A percentile compares a stretch with the other conserved stretches of the same genome.
Conservation (phyloP, 805 yeast species). For the Sugiyamaella smithiae region DNA sequence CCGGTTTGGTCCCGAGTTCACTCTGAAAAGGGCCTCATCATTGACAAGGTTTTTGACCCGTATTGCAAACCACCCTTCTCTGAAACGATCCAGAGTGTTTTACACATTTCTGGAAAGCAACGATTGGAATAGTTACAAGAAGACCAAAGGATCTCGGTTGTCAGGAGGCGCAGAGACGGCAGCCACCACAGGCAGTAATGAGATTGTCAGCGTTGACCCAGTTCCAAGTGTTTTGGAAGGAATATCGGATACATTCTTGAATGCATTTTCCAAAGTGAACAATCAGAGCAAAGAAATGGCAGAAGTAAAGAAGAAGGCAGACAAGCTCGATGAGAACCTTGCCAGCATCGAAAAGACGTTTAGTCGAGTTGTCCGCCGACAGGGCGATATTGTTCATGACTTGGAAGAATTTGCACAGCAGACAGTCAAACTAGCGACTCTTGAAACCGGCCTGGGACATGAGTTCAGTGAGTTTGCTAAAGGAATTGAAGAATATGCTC, state of each 20-base stretch:
- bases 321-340: conserved; percentile 81
- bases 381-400: conserved; percentile 70
- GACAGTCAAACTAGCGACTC: conserved; percentile 59
- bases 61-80: conserved; percentile 66
- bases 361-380: conserved; percentile 65
- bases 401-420: conserved; percentile 69
- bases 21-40: conserved; percentile 76
- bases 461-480: conserved; percentile 46
- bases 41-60: conserved; percentile 72
- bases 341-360: conserved; percentile 75
- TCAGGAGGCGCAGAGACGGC: conserved; percentile 5
- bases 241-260: conserved; percentile 87
- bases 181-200: conserved; percentile 21
- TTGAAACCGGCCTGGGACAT: conserved; percentile 44
- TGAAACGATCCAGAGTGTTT: conserved; percentile 67
- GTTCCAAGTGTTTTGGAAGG: conserved; percentile 62
- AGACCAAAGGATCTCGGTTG: conserved; percentile 16
- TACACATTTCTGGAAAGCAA: conserved; percentile 68
- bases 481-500: conserved; percentile 45
- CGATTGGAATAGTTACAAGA: conserved; percentile 66
- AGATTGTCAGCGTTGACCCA: conserved; percentile 7
- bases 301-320: conserved; percentile 77
- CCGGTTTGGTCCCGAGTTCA: conserved; percentile 80
- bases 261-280: conserved; percentile 79
- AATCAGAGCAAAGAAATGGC: conserved; percentile 68